Evolutionary conservation across 164 flowering plant genomes (phyloP).

Genomic region (Houttuynia cordata): DNA sequence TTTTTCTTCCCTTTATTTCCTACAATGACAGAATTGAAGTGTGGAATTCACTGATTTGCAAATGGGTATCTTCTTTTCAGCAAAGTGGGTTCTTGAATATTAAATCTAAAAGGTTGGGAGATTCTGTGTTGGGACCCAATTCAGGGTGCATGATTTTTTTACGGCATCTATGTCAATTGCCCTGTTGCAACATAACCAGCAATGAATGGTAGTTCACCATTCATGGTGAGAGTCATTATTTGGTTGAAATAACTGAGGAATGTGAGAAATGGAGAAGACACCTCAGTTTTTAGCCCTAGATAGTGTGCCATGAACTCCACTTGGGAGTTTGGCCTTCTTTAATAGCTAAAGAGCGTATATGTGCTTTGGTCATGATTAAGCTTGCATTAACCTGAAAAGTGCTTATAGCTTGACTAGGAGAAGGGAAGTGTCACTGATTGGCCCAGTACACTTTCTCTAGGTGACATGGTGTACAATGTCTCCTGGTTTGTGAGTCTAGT

Average conservation of each 20-base stretch:
- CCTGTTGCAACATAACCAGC: not conserved
- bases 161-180: not conserved
- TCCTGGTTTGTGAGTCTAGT: no score
- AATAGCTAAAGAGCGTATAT: conserved; percentile 9
- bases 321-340: conserved; percentile 12
- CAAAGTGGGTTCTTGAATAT: conserved; percentile 38
- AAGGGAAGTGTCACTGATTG: no score
- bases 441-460: no score
- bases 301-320: conserved; percentile 40
- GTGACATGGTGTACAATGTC: no score
- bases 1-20: conserved; percentile 13
- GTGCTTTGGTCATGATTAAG: conserved; percentile 5
- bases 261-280: conserved; percentile 11
- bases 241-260: conserved; percentile 9
- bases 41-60: conserved; percentile 22
- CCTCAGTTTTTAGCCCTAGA: conserved; percentile 20
- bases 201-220: conserved; percentile 4
- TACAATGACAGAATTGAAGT: conserved; percentile 12
- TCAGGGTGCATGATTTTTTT: conserved; percentile 11
- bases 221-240: conserved; percentile 12
- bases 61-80: conserved; percentile 14
- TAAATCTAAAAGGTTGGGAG: conserved; percentile 18
- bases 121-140: conserved; percentile 20
- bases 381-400: conserved; percentile 3
- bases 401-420: not conserved